phyloP scores from a whole-genome alignment of 768 basidiomycete species.

The Trametes meyenii region DNA sequence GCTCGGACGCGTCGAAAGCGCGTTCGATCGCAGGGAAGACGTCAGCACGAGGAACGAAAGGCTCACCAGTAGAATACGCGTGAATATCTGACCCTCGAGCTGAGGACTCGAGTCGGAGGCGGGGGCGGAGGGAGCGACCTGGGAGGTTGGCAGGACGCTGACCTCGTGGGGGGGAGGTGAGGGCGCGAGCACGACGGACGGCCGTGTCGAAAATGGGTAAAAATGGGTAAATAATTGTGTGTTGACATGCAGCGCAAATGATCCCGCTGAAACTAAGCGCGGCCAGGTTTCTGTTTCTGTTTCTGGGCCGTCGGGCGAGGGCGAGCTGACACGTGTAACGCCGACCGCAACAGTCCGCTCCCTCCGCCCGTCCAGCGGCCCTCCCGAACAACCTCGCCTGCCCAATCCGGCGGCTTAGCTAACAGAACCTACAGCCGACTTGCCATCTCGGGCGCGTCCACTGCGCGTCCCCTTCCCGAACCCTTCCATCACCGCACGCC shows the following conservation, averaged over 20 bases:
- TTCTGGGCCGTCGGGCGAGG: conserved; percentile 11
- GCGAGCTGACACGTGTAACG: conserved; percentile 32
- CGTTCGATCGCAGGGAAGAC: conserved; percentile 19
- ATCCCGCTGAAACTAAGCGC: conserved; percentile 32
- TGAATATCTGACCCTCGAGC: conserved; percentile 13
- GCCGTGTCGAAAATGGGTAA: conserved; percentile 22
- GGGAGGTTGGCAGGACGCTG: conserved; percentile 18
- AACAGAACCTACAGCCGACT: conserved; percentile 5
- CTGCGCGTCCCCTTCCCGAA: conserved; percentile 16
- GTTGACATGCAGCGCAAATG: conserved; percentile 30
- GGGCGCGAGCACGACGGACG: conserved; percentile 20
- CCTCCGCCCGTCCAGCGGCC: conserved; percentile 10
- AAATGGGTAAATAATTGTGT: conserved; percentile 28
- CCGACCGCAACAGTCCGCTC: conserved; percentile 22
- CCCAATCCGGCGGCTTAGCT: conserved; percentile 19
- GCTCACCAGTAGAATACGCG: conserved; percentile 18
- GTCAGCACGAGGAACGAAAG: conserved; percentile 16
- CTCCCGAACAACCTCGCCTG: conserved; percentile 23
- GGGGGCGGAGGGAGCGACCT: conserved; percentile 1
- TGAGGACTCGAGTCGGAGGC: no score
- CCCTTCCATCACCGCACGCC: conserved; percentile 20
- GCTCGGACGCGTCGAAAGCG: conserved; percentile 14
- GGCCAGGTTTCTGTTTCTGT: conserved; percentile 8
- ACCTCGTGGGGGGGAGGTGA: conserved; percentile 24
- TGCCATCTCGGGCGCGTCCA: conserved; percentile 16